These are phyloP conservation scores for Erythrophleum ivorense DNA, from an alignment of 331 rosid genomes.

Conservation along the genomic window DNA sequence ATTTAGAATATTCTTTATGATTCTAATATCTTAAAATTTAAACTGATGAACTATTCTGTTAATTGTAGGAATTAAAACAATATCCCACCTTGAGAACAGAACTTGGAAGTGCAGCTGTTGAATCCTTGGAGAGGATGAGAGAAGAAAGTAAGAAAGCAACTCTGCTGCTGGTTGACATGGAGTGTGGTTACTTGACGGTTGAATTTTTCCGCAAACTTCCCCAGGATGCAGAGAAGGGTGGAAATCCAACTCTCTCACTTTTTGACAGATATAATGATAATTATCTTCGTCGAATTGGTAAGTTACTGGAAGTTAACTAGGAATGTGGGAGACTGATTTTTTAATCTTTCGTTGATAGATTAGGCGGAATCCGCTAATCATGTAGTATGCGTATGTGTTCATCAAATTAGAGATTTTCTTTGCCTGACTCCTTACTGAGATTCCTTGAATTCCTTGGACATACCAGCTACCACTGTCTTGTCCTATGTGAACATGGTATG, in stretches of 20 bases:
- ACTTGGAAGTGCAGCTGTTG: slow-evolving; percentile 82
- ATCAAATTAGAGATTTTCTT: slow-evolving; percentile 24
- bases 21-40: not conserved
- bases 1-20: too few species aligned
- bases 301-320: not conserved
- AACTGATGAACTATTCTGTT: slow-evolving; percentile 28
- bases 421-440: slow-evolving; percentile 19
- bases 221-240: slow-evolving; percentile 95
- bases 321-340: not conserved
- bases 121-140: slow-evolving; percentile 87
- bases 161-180: slow-evolving; percentile 89
- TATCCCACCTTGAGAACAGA: slow-evolving; percentile 92
- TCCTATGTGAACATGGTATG: slow-evolving; percentile 95
- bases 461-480: slow-evolving; percentile 82
- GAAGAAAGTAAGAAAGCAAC: slow-evolving; percentile 95
- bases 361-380: not conserved
- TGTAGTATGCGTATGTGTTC: not conserved
- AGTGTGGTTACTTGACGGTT: slow-evolving; percentile 83
- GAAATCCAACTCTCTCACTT: slow-evolving; percentile 91
- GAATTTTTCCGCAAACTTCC: slow-evolving; percentile 98
- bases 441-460: slow-evolving; percentile 15
- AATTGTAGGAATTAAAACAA: slow-evolving; percentile 82
- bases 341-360: too few species aligned
- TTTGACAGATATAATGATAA: slow-evolving; percentile 93
- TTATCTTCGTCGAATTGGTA: slow-evolving; percentile 93